Conservation (phyloP, 2,329 filamentous ascomycete species). For the Aspergillus bombycis region DNA sequence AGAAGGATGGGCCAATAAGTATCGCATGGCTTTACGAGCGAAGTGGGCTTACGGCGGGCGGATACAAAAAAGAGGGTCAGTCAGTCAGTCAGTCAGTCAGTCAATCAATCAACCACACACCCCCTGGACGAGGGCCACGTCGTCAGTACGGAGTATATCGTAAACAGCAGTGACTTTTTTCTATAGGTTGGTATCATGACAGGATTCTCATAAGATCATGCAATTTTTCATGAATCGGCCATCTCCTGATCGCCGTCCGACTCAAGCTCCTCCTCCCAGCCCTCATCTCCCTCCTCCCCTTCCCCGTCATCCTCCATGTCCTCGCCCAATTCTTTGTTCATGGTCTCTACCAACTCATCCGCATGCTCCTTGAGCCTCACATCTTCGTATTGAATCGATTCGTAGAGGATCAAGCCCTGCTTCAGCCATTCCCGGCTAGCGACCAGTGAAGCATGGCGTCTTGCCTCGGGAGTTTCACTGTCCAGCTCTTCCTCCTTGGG, state of each 20-base stretch:
- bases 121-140: not conserved
- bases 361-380: constrained; percentile 49
- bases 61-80: not conserved
- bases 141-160: not conserved
- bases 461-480: constrained; percentile 48
- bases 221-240: constrained; percentile 50
- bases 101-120: not conserved
- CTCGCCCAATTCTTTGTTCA: constrained; percentile 68
- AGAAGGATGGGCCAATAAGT: not conserved
- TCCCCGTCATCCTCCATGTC: constrained; percentile 58
- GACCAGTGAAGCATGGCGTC: constrained; percentile 66
- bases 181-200: constrained; percentile 37
- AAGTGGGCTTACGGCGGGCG: not conserved
- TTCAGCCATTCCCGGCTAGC: constrained; percentile 82
- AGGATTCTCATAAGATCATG: constrained; percentile 29
- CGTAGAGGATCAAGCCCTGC: constrained; percentile 79
- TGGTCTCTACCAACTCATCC: constrained; percentile 50
- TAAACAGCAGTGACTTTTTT: constrained; percentile 10
- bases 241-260: constrained; percentile 57
- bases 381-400: constrained; percentile 73
- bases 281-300: constrained; percentile 57
- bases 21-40: not conserved
- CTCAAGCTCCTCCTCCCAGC: constrained; percentile 58
- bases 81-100: not conserved
- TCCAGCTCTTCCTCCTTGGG: constrained; percentile 38